Evolutionary conservation across 306 rosid genomes (phyloP), one percentile per base, ranked within the genome.

Genomic region (Citrullus amarus): DNA sequence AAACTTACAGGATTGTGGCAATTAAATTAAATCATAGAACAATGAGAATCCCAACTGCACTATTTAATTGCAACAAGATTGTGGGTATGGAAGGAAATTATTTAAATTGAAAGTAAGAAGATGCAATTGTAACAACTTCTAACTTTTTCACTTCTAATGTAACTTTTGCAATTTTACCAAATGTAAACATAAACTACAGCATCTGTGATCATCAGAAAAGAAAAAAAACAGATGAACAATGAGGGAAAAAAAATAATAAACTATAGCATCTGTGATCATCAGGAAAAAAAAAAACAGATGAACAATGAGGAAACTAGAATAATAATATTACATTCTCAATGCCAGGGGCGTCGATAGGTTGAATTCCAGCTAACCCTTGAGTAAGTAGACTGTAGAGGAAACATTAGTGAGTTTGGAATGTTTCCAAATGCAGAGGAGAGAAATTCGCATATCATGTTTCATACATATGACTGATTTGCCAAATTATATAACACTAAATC

Each of bases 341-440:
- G 71, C 89, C 89, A 59, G 76, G 85, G 51, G 81, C 84, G 38
- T 83, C 80, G n/a, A 86, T 71, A 34, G 87, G 85, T 79, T 86
- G 89, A 78, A 86, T 79, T 77, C 89, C 89, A 43, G 89, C 89
- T 77, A 86, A 81, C 68, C 89, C 89, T 81, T 85, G 84, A 77
- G 84, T 70, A 74, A 86, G 89, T 59, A 86, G 78, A 36, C 89
- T 86, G 89, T 79, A 67, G 28, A 71, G 44, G 9, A 77, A 39
- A 41, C 53, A 70, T 11, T 39, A 43, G 71, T 63, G 44, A 78
- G 78, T 51, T 30, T 32, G 17, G 30, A 67, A 67, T n/a, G 74
- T 41, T 67, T 38, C 9, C 51, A 30, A 2, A 67, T 10, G 74
- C 74, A 67, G 18, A n/a, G 4, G 54, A 67, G 15, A 66, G 34